phyloP scores from a whole-genome alignment of 169 alveolate species.

The Neospora caninum region DNA sequence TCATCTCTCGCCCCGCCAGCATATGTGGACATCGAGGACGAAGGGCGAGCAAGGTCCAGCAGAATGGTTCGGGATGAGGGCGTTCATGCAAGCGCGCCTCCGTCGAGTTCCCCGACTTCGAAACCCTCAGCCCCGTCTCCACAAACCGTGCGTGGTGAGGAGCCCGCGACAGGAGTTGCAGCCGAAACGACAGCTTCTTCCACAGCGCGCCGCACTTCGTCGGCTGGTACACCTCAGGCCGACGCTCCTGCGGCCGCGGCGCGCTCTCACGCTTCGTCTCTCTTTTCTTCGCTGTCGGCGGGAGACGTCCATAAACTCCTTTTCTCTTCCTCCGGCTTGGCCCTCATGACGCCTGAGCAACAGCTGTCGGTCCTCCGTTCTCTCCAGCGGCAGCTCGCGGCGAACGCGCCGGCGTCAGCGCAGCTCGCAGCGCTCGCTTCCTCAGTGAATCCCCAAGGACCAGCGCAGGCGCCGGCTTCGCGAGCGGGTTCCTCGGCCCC shows the following conservation, averaged over 20 bases:
- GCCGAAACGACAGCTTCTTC: too few species aligned
- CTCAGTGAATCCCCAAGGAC: too few species aligned
- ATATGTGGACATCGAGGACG: too few species aligned
- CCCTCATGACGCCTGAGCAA: neutral
- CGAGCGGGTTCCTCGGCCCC: too few species aligned
- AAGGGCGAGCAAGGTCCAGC: neutral
- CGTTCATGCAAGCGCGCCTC: neutral
- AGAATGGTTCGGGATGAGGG: neutral
- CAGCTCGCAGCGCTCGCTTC: neutral
- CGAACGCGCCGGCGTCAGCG: neutral
- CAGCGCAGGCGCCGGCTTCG: too few species aligned
- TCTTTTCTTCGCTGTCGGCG: neutral
- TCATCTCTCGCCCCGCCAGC: too few species aligned
- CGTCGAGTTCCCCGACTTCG: neutral
- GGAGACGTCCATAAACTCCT: neutral
- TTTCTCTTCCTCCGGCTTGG: neutral
- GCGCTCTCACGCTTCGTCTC: neutral
- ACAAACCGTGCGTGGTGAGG: too few species aligned
- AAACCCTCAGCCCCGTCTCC: neutral
- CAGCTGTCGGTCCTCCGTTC: neutral
- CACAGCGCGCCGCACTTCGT: too few species aligned
- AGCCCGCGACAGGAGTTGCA: too few species aligned
- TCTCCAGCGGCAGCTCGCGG: neutral
- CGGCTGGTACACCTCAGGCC: too few species aligned
- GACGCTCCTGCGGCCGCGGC: too few species aligned